Conservation (phyloP, 23 red algal genomes). For the Gracilaria domingensis region DNA sequence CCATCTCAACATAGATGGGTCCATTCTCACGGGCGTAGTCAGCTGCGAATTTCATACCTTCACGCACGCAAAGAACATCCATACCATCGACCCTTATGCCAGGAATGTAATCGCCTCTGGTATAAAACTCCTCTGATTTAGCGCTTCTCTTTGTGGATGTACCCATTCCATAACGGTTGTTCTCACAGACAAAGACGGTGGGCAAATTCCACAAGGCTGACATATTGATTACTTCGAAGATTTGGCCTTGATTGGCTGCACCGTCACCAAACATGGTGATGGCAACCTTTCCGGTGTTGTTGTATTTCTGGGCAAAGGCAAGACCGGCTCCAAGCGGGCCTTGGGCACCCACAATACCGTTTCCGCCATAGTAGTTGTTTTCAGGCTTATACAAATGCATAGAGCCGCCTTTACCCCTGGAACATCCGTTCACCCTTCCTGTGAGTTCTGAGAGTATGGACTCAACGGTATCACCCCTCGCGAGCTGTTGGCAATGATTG, state of each 20-base stretch:
- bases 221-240: constrained; percentile 97
- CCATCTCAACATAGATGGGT: constrained; percentile 90
- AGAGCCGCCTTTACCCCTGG: constrained; percentile 91
- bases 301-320: constrained; percentile 96
- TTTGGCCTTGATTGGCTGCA: constrained; percentile 97
- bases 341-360: constrained; percentile 99
- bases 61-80: constrained; percentile 96
- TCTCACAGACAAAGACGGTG: constrained; percentile 90
- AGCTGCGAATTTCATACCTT: constrained; percentile 88
- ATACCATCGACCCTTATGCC: constrained; percentile 96
- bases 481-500: constrained; percentile 97
- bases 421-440: constrained; percentile 81
- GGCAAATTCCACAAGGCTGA: constrained; percentile 96
- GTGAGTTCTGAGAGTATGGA: constrained; percentile 89
- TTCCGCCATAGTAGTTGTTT: constrained; percentile 96
- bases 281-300: constrained; percentile 73
- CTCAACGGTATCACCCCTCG: constrained; percentile 81
- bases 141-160: constrained; percentile 88
- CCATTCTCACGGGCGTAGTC: constrained; percentile 71
- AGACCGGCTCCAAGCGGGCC: constrained; percentile 92
- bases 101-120: constrained; percentile 91
- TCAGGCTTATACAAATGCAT: constrained; percentile 97
- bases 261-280: constrained; percentile 99
- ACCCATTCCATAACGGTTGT: constrained; percentile 98
- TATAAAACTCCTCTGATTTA: constrained; percentile 83